These are phyloP conservation scores for Fusarium haematococcum DNA, from an alignment of 2,329 filamentous ascomycete genomes.

Conservation along the genomic window DNA sequence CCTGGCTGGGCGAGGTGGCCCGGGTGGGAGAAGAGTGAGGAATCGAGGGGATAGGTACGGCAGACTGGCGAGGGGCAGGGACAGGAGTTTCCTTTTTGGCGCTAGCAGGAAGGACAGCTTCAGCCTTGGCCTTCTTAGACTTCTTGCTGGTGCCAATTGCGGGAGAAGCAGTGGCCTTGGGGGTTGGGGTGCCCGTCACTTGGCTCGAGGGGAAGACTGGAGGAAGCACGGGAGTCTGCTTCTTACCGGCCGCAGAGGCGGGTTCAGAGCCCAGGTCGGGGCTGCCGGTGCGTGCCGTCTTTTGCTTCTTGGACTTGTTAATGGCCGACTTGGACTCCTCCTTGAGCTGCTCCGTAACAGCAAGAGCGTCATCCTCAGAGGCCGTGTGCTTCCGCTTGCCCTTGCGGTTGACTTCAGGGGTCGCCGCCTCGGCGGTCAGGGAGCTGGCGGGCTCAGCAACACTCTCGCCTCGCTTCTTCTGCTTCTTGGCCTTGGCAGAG, in stretches of 20 bases:
- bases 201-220: conserved; percentile 43
- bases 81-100: conserved; percentile 46
- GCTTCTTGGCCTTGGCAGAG: conserved; percentile 50
- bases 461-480: conserved; percentile 40
- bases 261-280: conserved; percentile 51
- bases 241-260: conserved; percentile 43
- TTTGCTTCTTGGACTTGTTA: conserved; percentile 58
- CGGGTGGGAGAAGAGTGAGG: conserved; percentile 45
- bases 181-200: conserved; percentile 38
- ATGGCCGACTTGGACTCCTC: conserved; percentile 49
- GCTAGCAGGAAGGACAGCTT: conserved; percentile 20
- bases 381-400: conserved; percentile 52
- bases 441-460: conserved; percentile 18
- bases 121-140: conserved; percentile 47
- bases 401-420: conserved; percentile 45
- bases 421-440: conserved; percentile 28
- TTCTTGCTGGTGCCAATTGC: conserved; percentile 40
- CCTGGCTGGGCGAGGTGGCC: conserved; percentile 35
- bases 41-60: conserved; percentile 51
- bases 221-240: conserved; percentile 49
- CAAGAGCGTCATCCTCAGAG: conserved; percentile 54
- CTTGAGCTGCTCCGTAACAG: conserved; percentile 50
- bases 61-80: conserved; percentile 45
- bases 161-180: conserved; percentile 39
- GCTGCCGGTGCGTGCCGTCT: conserved; percentile 48